A percentile compares a stretch with the other conserved stretches of the same genome.
phyloP scores from a whole-genome alignment of 2,329 filamentous ascomycete genomes.

The Cercospora citrullina region DNA sequence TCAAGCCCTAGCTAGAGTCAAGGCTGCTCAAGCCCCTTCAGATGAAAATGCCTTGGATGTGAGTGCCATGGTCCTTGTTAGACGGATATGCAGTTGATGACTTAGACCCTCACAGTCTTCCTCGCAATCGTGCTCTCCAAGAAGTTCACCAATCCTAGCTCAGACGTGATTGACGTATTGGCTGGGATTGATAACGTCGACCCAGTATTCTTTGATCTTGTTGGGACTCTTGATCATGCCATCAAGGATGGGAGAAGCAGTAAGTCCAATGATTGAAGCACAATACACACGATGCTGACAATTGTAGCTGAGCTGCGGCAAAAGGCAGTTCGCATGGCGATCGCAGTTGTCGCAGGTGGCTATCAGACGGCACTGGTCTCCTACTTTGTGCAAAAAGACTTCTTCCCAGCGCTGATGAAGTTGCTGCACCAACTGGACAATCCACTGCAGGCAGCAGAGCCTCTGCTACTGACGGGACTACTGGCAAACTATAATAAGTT shows the following conservation, averaged over 20 bases:
- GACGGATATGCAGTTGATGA: slow-evolving; percentile 45
- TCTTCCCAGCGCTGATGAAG: slow-evolving; percentile 96
- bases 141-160: slow-evolving; percentile 91
- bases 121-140: slow-evolving; percentile 79
- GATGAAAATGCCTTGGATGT: slow-evolving; percentile 86
- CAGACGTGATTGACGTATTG: slow-evolving; percentile 87
- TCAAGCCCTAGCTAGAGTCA: slow-evolving; percentile 69
- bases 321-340: slow-evolving; percentile 76
- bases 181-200: slow-evolving; percentile 89
- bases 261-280: slow-evolving; percentile 46
- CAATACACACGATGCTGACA: slow-evolving; percentile 6
- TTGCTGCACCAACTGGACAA: slow-evolving; percentile 78
- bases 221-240: slow-evolving; percentile 75
- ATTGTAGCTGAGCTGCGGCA: slow-evolving; percentile 67
- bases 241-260: slow-evolving; percentile 73
- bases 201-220: slow-evolving; percentile 82
- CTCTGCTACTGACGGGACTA: slow-evolving; percentile 80
- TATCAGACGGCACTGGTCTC: slow-evolving; percentile 93
- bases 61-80: slow-evolving; percentile 39
- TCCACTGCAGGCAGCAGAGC: slow-evolving; percentile 61
- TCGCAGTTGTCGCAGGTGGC: slow-evolving; percentile 86
- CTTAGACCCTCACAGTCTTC: slow-evolving; percentile 84
- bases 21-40: slow-evolving; percentile 59
- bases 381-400: slow-evolving; percentile 90
- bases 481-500: slow-evolving; percentile 99